Conservation (phyloP, 257 asterid genomes). For the Solanum sitiens region DNA sequence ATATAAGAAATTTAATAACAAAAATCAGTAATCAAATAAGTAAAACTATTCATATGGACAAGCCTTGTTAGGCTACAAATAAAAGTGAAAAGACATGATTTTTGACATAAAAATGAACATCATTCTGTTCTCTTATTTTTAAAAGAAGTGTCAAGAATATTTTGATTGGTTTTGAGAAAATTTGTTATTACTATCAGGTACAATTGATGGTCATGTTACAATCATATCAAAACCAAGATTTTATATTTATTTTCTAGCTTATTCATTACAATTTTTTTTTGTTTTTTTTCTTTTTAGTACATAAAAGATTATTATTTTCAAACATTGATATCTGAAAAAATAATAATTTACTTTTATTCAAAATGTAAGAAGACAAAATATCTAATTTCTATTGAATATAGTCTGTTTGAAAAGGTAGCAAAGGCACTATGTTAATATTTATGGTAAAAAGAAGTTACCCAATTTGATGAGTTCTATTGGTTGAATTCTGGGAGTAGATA, state of each 20-base stretch:
- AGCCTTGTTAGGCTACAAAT: not conserved
- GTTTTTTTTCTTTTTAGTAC: too few species aligned
- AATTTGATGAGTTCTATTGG: not conserved
- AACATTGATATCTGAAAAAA: not conserved
- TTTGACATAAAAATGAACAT: not conserved
- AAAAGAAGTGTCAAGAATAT: not conserved
- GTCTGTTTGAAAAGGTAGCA: not conserved
- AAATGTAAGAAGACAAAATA: not conserved
- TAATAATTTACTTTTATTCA: too few species aligned
- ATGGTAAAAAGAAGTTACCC: not conserved
- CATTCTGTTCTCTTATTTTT: not conserved
- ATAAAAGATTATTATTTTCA: too few species aligned
- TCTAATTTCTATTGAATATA: too few species aligned
- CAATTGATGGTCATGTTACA: not conserved
- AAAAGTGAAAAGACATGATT: not conserved
- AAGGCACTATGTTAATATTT: too few species aligned
- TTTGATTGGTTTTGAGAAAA: not conserved
- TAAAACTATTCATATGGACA: not conserved
- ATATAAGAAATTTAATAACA: too few species aligned
- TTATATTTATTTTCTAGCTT: too few species aligned
- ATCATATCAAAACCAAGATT: not conserved
- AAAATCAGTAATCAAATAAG: too few species aligned
- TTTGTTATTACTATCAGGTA: too few species aligned
- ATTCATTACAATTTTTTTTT: too few species aligned
- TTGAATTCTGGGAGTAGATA: not conserved